Evolutionary conservation across 1,284 basidiomycete genomes (phyloP).

Genomic region (Stygiomarasmius scandens): DNA sequence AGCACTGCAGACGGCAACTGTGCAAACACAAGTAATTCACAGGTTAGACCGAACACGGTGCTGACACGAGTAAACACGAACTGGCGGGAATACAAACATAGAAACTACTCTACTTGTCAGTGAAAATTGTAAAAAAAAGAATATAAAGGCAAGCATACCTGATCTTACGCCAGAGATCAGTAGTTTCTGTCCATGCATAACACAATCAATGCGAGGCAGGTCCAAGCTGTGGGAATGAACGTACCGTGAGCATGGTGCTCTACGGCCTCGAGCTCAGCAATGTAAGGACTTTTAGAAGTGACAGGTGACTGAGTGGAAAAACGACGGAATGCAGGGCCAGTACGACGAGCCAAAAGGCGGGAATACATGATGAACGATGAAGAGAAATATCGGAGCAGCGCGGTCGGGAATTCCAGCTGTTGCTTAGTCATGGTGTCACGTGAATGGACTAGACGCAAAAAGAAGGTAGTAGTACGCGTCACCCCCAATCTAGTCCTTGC

Average conservation of each 20-base stretch:
- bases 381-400: conserved; percentile 14
- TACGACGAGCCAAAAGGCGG: conserved; percentile 48
- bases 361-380: conserved; percentile 51
- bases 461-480: conserved; percentile 29
- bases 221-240: conserved; percentile 23
- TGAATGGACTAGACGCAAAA: not conserved
- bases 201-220: conserved; percentile 12
- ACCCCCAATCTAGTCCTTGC: conserved; percentile 29
- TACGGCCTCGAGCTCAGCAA: conserved; percentile 59
- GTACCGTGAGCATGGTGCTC: conserved; percentile 71
- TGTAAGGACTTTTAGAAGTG: conserved; percentile 45
- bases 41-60: not conserved
- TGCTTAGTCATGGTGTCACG: not conserved
- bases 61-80: conserved; percentile 37
- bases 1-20: conserved; percentile 63
- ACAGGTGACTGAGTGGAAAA: conserved; percentile 44
- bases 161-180: conserved; percentile 84
- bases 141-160: conserved; percentile 50
- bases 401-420: not conserved
- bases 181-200: conserved; percentile 54
- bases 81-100: conserved; percentile 76
- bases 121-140: conserved; percentile 1
- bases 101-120: conserved; percentile 49
- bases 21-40: conserved; percentile 14
- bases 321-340: conserved; percentile 37